phyloP scores from a whole-genome alignment of 192 early-diverging fungal species.

The Phycomyces nitens region DNA sequence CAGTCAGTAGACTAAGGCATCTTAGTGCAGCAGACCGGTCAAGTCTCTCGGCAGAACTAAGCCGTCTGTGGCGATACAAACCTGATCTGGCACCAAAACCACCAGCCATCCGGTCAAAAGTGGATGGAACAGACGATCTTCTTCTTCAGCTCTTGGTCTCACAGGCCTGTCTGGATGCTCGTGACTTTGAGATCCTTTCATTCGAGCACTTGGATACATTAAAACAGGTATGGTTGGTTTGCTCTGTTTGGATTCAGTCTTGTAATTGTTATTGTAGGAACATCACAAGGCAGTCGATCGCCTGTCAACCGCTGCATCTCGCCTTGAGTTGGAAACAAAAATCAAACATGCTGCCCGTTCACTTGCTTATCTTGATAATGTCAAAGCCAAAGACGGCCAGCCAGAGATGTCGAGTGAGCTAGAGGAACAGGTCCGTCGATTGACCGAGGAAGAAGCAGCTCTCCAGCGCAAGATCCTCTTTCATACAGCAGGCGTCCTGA shows the following conservation, averaged over 20 bases:
- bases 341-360: conserved; percentile 4
- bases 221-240: conserved; percentile 46
- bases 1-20: too few species aligned
- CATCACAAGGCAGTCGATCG: not conserved
- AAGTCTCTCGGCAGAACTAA: not conserved
- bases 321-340: conserved; percentile 7
- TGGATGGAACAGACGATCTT: conserved; percentile 13
- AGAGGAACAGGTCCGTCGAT: conserved; percentile 43
- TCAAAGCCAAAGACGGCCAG: conserved; percentile 38
- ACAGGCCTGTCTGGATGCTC: conserved; percentile 53
- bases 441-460: conserved; percentile 43
- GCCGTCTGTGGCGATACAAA: conserved; percentile 8
- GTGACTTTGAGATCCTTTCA: conserved; percentile 47
- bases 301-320: not conserved
- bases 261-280: not conserved
- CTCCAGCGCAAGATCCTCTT: conserved; percentile 45
- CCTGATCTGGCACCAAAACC: not conserved
- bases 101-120: not conserved
- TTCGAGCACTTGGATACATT: conserved; percentile 51
- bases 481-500: conserved; percentile 52
- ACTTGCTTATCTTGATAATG: not conserved
- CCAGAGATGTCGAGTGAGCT: conserved; percentile 51
- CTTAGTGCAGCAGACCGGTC: too few species aligned
- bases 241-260: not conserved
- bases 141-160: conserved; percentile 40